These are phyloP conservation scores for Xylaria acuta DNA, from an alignment of 495 filamentous ascomycete species.

Conservation along the genomic window DNA sequence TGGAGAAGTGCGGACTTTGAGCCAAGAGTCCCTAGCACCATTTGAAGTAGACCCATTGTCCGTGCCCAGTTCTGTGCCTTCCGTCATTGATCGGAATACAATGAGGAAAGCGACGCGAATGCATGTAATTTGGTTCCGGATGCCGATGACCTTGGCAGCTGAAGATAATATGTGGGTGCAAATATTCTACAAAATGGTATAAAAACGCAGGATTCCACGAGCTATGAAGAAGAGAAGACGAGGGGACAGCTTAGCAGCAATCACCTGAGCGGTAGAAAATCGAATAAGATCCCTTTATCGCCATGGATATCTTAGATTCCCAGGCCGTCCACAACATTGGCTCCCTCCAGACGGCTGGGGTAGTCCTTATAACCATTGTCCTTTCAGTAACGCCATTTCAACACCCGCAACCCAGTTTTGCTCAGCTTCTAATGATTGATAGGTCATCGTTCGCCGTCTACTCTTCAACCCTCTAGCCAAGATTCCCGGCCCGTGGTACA, in stretches of 20 bases:
- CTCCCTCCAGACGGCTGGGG: not conserved
- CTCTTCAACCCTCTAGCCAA: slow-evolving; percentile 32
- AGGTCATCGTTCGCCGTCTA: not conserved
- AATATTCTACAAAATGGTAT: not conserved
- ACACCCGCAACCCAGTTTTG: not conserved
- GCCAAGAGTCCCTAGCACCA: not conserved
- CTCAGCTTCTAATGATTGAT: not conserved
- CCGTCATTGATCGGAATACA: not conserved
- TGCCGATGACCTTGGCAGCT: not conserved
- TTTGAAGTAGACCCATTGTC: not conserved
- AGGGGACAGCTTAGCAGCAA: not conserved
- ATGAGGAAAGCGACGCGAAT: not conserved
- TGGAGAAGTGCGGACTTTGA: not conserved
- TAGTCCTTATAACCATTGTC: not conserved
- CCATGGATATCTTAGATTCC: not conserved
- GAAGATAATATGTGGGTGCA: not conserved
- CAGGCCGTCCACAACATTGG: not conserved
- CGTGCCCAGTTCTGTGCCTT: not conserved
- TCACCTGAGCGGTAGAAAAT: not conserved
- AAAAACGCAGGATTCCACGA: not conserved
- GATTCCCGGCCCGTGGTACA: slow-evolving; percentile 40
- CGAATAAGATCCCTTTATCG: not conserved
- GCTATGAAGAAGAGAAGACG: not conserved
- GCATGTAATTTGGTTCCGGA: not conserved
- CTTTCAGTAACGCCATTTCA: not conserved